Conservation (phyloP, 164 flowering plant species). For the Macadamia tetraphylla region DNA sequence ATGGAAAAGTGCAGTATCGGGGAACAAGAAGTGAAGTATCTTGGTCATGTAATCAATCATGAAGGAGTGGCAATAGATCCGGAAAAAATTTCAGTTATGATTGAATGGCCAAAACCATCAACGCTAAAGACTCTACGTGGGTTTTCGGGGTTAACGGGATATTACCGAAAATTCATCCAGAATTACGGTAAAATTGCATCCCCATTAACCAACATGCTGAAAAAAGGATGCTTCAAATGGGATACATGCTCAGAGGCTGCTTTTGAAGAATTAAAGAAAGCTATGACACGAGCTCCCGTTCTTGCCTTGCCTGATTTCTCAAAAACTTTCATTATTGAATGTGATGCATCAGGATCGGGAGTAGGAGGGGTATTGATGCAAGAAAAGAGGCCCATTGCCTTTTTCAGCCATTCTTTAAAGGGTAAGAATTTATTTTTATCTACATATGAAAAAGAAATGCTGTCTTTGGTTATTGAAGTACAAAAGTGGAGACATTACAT, state of each 20-base stretch:
- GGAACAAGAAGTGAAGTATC: not conserved
- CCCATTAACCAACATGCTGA: not conserved
- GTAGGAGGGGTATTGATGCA: not conserved
- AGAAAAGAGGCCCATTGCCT: not conserved
- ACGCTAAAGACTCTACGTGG: too few species aligned
- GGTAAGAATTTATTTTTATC: not conserved
- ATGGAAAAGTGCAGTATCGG: not conserved
- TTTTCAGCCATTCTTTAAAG: not conserved
- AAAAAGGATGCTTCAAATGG: not conserved
- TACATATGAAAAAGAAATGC: conserved; percentile 10
- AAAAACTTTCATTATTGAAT: too few species aligned
- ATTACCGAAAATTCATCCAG: not conserved
- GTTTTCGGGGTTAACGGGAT: not conserved
- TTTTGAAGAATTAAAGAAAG: too few species aligned
- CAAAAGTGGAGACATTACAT: conserved; percentile 12
- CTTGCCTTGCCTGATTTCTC: too few species aligned
- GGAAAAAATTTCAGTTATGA: not conserved
- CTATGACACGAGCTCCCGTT: too few species aligned
- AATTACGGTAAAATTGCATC: not conserved
- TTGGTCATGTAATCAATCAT: not conserved
- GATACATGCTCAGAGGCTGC: too few species aligned
- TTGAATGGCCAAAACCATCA: too few species aligned
- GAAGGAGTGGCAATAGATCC: not conserved
- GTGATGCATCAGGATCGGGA: not conserved
- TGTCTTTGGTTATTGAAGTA: not conserved